A percentile compares a stretch with the other conserved stretches of the same genome.
phyloP scores from a whole-genome alignment of 2,329 filamentous ascomycete genomes.

The Aspergillus flavus region DNA sequence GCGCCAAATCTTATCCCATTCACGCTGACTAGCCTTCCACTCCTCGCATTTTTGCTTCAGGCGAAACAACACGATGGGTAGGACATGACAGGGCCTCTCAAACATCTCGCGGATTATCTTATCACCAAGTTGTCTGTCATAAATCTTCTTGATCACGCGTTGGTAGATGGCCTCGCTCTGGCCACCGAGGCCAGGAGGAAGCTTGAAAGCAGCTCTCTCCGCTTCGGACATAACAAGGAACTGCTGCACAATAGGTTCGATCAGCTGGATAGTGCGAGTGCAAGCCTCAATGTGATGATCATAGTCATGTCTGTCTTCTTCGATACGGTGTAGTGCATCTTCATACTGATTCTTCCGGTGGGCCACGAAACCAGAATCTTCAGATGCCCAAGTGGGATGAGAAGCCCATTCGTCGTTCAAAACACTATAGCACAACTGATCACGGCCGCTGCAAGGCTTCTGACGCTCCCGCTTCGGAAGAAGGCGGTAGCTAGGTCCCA shows the following conservation, averaged over 20 bases:
- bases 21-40: constrained; percentile 94
- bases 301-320: constrained; percentile 97
- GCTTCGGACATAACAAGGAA: constrained; percentile 76
- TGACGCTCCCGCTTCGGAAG: constrained; percentile 88
- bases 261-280: constrained; percentile 89
- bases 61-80: constrained; percentile 83
- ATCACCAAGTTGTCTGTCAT: constrained; percentile 79
- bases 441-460: constrained; percentile 89
- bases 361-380: constrained; percentile 96
- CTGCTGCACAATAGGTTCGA: constrained; percentile 91
- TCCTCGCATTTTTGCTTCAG: constrained; percentile 97
- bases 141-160: constrained; percentile 96
- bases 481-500: constrained; percentile 91
- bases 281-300: constrained; percentile 98
- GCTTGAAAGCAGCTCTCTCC: constrained; percentile 73
- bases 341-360: constrained; percentile 96
- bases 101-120: constrained; percentile 89
- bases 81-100: constrained; percentile 77
- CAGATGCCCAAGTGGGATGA: constrained; percentile 97
- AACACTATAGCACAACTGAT: constrained; percentile 90
- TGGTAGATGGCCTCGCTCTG: constrained; percentile 97
- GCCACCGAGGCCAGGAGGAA: constrained; percentile 82
- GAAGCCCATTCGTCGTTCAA: constrained; percentile 98
- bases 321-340: constrained; percentile 90
- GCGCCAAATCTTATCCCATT: constrained; percentile 99